A percentile compares a stretch with the other conserved stretches of the same genome.
Evolutionary conservation across 2,329 filamentous ascomycete species (phyloP).

Genomic region (Myriosclerotinia duriaeana): DNA sequence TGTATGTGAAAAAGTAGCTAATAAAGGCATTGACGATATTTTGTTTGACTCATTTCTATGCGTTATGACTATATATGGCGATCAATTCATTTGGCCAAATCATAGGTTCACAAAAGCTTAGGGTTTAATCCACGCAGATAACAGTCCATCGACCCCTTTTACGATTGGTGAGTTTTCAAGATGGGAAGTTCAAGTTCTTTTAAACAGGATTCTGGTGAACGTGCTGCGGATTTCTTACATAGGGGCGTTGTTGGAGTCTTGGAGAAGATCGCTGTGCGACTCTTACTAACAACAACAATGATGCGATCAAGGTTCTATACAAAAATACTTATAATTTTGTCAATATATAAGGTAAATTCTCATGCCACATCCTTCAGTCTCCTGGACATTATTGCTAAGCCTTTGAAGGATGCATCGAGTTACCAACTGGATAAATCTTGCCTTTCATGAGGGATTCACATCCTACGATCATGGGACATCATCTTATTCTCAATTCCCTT

Average conservation of each 20-base stretch:
- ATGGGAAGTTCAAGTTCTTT: constrained; percentile 44
- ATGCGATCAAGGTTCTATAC: constrained; percentile 76
- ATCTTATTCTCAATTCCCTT: no score
- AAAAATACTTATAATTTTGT: constrained; percentile 71
- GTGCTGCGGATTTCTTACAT: background rate
- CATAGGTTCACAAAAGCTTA: constrained; percentile 57
- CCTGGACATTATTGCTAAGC: constrained; percentile 45
- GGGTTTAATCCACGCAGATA: constrained; percentile 52
- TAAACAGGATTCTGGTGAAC: background rate
- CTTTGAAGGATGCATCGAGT: constrained; percentile 56
- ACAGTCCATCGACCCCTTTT: constrained; percentile 66
- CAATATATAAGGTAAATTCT: constrained; percentile 67
- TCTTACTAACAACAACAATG: constrained; percentile 67
- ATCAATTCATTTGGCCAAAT: constrained; percentile 57
- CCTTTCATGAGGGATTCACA: no score
- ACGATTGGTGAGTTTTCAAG: constrained; percentile 63
- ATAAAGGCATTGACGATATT: no score
- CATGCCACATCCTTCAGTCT: background rate
- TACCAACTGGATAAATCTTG: constrained; percentile 83
- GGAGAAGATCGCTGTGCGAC: constrained; percentile 67
- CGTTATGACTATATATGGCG: constrained; percentile 49
- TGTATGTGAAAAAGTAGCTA: no score
- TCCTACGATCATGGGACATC: no score
- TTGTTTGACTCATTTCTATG: constrained; percentile 47
- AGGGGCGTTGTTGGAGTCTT: constrained; percentile 59